Conservation (phyloP, 2,329 filamentous ascomycete genomes). For the Alternaria panax region DNA sequence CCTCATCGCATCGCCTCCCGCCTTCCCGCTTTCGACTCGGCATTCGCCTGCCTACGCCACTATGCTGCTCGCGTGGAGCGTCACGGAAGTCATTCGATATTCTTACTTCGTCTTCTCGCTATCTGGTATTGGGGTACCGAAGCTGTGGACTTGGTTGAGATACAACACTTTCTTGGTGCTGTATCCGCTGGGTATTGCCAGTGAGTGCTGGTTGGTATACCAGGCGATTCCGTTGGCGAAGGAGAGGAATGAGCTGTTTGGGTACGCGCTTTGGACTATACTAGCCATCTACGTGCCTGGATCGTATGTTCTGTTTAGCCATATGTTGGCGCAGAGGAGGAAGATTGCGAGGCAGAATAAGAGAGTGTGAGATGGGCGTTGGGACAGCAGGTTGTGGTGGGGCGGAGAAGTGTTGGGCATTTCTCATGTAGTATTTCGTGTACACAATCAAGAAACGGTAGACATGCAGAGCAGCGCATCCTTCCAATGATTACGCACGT, state of each 20-base stretch:
- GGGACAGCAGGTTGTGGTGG: background rate
- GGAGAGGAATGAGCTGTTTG: constrained; percentile 59
- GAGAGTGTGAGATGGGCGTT: background rate
- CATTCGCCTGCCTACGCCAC: constrained; percentile 69
- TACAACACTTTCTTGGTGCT: constrained; percentile 93
- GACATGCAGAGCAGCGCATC: background rate
- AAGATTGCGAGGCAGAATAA: constrained; percentile 62
- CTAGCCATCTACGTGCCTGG: constrained; percentile 80
- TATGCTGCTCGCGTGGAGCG: constrained; percentile 86
- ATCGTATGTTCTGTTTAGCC: constrained; percentile 84
- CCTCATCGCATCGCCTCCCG: constrained; percentile 71
- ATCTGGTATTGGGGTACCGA: constrained; percentile 64
- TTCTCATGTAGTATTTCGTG: too few species aligned
- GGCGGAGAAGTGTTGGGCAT: background rate
- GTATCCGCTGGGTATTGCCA: constrained; percentile 89
- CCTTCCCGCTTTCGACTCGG: constrained; percentile 70
- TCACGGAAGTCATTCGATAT: constrained; percentile 94
- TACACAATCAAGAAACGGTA: background rate
- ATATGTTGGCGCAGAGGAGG: constrained; percentile 91
- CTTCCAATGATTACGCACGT: background rate
- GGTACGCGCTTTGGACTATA: constrained; percentile 68
- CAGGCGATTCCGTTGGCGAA: constrained; percentile 69
- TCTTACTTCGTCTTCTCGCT: constrained; percentile 84
- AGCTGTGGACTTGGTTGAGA: constrained; percentile 76
- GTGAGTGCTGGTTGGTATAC: constrained; percentile 84